Evolutionary conservation across 2,329 filamentous ascomycete genomes (phyloP).

Genomic region (Paecilomyces sp.): DNA sequence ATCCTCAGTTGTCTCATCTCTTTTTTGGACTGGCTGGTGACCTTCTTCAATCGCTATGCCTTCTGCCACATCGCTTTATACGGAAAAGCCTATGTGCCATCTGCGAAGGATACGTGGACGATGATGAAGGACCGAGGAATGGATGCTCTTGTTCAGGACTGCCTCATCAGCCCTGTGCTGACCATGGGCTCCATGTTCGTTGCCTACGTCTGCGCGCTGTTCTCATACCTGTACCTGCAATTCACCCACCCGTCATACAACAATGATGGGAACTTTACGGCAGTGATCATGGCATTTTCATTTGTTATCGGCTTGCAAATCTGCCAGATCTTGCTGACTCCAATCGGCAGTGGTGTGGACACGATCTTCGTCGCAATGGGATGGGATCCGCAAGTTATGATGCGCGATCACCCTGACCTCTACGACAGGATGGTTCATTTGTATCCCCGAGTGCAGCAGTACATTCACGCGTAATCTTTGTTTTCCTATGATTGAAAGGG

Average conservation of each 20-base stretch:
- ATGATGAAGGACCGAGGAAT: slow-evolving; percentile 91
- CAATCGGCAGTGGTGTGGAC: slow-evolving; percentile 79
- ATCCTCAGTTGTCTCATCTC: slow-evolving; percentile 68
- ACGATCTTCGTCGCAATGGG: slow-evolving; percentile 80
- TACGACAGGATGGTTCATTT: slow-evolving; percentile 72
- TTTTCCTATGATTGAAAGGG: not conserved
- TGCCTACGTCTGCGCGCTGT: slow-evolving; percentile 70
- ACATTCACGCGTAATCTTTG: slow-evolving; percentile 56
- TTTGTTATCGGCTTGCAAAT: slow-evolving; percentile 90
- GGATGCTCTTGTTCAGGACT: slow-evolving; percentile 84
- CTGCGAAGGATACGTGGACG: slow-evolving; percentile 82
- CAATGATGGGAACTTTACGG: slow-evolving; percentile 57
- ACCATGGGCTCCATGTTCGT: slow-evolving; percentile 78
- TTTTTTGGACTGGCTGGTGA: slow-evolving; percentile 74
- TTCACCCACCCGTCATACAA: slow-evolving; percentile 81
- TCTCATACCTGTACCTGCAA: slow-evolving; percentile 79
- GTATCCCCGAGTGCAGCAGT: slow-evolving; percentile 76
- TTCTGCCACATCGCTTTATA: slow-evolving; percentile 92
- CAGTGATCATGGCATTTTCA: slow-evolving; percentile 72
- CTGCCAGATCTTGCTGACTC: slow-evolving; percentile 81
- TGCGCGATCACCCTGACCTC: slow-evolving; percentile 72
- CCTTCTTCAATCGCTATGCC: slow-evolving; percentile 86
- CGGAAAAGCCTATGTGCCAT: slow-evolving; percentile 77
- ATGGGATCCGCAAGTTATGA: slow-evolving; percentile 62
- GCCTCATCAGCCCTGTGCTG: slow-evolving; percentile 65